Percentiles rank a stretch among this genome's conserved stretches.
phyloP scores from a whole-genome alignment of 129 eudicot genomes.

The Helianthus annuus region DNA sequence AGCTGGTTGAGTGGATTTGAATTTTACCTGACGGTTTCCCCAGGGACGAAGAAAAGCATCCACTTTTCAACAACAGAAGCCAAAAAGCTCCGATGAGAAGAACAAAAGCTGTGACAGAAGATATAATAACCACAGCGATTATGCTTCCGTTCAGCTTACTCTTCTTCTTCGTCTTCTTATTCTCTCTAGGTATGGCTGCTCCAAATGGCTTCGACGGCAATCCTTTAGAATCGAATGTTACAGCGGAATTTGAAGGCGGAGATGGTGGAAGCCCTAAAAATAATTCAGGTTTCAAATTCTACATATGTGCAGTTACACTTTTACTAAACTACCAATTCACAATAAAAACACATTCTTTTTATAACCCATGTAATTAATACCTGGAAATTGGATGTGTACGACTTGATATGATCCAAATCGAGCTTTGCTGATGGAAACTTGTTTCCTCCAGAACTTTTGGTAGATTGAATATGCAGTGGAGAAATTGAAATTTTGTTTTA shows the following conservation, averaged over 20 bases:
- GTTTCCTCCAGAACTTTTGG: slow-evolving; percentile 72
- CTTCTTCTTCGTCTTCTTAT: slow-evolving; percentile 33
- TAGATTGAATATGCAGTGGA: slow-evolving; percentile 61
- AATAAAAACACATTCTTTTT: too few species aligned
- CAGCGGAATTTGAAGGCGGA: too few species aligned
- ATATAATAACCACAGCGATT: slow-evolving; percentile 59
- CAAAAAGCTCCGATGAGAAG: slow-evolving; percentile 55
- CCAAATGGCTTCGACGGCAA: too few species aligned
- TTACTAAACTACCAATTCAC: too few species aligned
- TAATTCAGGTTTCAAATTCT: too few species aligned
- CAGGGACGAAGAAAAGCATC: slow-evolving; percentile 46
- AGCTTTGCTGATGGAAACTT: slow-evolving; percentile 46
- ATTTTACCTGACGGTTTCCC: slow-evolving; percentile 62
- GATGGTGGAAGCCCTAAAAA: too few species aligned
- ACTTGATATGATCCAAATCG: slow-evolving; percentile 70
- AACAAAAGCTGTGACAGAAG: slow-evolving; percentile 69
- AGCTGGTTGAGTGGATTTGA: not conserved
- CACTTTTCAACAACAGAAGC: slow-evolving; percentile 60
- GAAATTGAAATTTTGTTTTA: slow-evolving; percentile 42
- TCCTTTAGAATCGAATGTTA: too few species aligned
- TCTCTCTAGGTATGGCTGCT: too few species aligned
- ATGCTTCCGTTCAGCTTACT: slow-evolving; percentile 41
- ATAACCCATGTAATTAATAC: too few species aligned
- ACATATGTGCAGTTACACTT: too few species aligned
- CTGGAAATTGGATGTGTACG: slow-evolving; percentile 40